These are phyloP conservation scores for Fusarium succisae DNA, from an alignment of 2,329 filamentous ascomycete genomes.

Conservation along the genomic window DNA sequence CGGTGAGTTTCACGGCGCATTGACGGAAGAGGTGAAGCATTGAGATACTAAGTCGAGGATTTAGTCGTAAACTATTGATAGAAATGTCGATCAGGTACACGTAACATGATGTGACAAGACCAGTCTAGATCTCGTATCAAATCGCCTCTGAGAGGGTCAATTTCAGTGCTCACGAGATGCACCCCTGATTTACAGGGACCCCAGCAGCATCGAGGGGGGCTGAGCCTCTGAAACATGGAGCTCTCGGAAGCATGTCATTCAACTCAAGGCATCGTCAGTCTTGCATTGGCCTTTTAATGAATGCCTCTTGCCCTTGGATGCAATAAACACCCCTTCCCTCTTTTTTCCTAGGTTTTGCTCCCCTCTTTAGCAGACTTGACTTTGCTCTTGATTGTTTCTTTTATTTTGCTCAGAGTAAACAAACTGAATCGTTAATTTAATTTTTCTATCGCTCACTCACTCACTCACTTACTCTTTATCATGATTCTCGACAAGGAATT, in stretches of 20 bases:
- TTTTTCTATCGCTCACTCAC: not conserved
- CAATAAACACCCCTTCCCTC: not conserved
- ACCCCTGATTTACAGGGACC: slow-evolving; percentile 4
- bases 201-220: slow-evolving; percentile 11
- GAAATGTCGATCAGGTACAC: slow-evolving; percentile 4
- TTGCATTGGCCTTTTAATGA: slow-evolving; percentile 15
- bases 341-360: slow-evolving; percentile 1
- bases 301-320: slow-evolving; percentile 11
- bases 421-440: slow-evolving; percentile 12
- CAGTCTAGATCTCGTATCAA: slow-evolving; percentile 26
- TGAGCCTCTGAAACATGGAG: slow-evolving; percentile 39
- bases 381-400: not conserved
- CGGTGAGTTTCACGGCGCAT: not conserved
- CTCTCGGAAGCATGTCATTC: slow-evolving; percentile 2
- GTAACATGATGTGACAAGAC: slow-evolving; percentile 18
- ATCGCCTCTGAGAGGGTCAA: slow-evolving; percentile 13
- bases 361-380: slow-evolving; percentile 1
- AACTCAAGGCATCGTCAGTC: not conserved
- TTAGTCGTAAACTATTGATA: not conserved
- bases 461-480: not conserved
- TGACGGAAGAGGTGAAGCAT: not conserved
- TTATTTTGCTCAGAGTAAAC: not conserved
- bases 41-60: not conserved
- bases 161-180: slow-evolving; percentile 11
- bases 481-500: slow-evolving; percentile 27